These are phyloP conservation scores for Fusarium sp. DNA, from an alignment of 2,329 filamentous ascomycete genomes.

Conservation along the genomic window DNA sequence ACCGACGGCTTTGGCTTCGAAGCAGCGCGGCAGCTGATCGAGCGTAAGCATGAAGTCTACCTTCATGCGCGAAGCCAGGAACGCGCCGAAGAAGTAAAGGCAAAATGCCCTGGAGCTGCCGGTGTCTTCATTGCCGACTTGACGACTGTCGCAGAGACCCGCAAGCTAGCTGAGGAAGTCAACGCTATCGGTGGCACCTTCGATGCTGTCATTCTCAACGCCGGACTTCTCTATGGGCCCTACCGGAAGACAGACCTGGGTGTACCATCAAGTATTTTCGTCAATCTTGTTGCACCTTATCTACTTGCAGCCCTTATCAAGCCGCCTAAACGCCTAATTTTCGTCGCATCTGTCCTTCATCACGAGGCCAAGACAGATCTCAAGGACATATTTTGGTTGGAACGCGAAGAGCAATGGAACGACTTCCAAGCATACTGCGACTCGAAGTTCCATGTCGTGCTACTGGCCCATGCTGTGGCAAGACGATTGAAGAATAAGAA, in stretches of 20 bases:
- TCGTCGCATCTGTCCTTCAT: conserved; percentile 34
- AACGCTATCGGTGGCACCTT: conserved; percentile 35
- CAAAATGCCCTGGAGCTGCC: conserved; percentile 27
- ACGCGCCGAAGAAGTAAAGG: conserved; percentile 32
- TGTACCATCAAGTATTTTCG: conserved; percentile 31
- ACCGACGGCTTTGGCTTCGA: conserved; percentile 41
- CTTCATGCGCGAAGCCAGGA: conserved; percentile 37
- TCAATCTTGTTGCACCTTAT: conserved; percentile 40
- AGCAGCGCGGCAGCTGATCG: conserved; percentile 38
- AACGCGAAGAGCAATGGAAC: conserved; percentile 31
- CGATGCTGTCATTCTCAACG: conserved; percentile 37
- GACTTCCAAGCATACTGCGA: conserved; percentile 37
- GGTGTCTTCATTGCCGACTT: conserved; percentile 37
- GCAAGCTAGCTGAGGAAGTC: conserved; percentile 36
- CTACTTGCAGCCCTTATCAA: conserved; percentile 36
- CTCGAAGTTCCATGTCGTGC: conserved; percentile 35
- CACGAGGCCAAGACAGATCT: conserved; percentile 22
- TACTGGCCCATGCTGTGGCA: conserved; percentile 35
- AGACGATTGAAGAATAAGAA: conserved; percentile 19
- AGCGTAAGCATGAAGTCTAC: conserved; percentile 39
- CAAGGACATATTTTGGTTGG: conserved; percentile 37
- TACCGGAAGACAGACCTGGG: conserved; percentile 32
- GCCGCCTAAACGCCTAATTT: conserved; percentile 34
- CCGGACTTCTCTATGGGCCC: conserved; percentile 33
- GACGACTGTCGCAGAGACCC: conserved; percentile 32